Base-by-base conservation (phyloP, 2,329 filamentous ascomycete species). In the Cryoendolithus antarcticus region DNA sequence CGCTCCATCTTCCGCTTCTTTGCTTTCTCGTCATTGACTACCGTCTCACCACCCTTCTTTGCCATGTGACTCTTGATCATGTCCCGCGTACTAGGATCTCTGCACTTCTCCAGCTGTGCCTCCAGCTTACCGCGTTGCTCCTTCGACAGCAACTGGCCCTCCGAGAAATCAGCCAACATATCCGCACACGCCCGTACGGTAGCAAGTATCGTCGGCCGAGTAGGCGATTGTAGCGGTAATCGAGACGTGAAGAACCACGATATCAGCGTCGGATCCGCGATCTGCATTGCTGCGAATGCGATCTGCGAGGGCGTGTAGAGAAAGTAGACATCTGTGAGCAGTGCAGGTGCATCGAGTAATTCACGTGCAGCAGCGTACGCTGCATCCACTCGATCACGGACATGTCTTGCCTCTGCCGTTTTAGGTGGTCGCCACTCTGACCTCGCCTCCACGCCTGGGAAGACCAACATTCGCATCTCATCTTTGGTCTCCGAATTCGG, bases 281-380 rank as follows among this genome's bases (percentile, higher is more conserved):
- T 71, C 9, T 80, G 69, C 21, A 95, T 63, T 0, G 88, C 78
- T 0, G 85, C 80, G 44, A 96, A 72, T 78, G 88, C 88, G 57
- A 96, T 93, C 60, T 98, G 91, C 15, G 84, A 82, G 0, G 91
- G 91, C 0, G 89, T 89, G 63, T 84, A 96, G 61, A 94, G 81
- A 63, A 96, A 95, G 64, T 96, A 96, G n/a, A 77, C 86, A 53
- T 98, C 91, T 19, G 89, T 94, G 44, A 95, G 72, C 37, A 93
- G 67, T 0, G 86, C 83, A 41, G 84, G 82, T 39, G 78, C 81
- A 30, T 66, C 63, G 39, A 93, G 73, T 34, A 85, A 70, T 12
- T 79, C 75, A 32, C 82, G 74, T 0, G 88, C 82, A 38, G 71
- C 72, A n/a, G 69, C 68, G 55, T 93, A 86, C 0, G 85, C 85